These are phyloP conservation scores for Boletus tomentosulus DNA, from an alignment of 768 basidiomycete species.

Conservation along the genomic window DNA sequence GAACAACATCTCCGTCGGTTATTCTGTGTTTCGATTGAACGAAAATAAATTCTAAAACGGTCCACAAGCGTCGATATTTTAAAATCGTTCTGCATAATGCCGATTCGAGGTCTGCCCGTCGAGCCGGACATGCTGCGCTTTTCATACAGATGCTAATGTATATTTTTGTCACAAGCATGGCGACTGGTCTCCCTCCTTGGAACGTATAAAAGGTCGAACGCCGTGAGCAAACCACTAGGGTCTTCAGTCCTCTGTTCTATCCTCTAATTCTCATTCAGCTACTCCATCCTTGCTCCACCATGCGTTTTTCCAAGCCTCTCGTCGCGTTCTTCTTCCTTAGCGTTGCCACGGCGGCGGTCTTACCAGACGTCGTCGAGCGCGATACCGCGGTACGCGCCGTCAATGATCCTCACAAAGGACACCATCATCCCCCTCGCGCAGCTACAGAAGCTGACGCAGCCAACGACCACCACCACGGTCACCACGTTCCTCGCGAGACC, in stretches of 20 bases:
- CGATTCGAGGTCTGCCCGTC: background rate
- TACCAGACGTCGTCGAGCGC: background rate
- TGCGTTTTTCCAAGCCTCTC: conserved; percentile 4
- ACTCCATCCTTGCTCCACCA: background rate
- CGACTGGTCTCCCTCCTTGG: background rate
- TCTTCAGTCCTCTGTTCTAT: background rate
- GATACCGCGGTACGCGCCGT: background rate
- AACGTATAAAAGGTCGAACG: background rate
- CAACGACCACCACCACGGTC: background rate
- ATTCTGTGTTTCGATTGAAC: background rate
- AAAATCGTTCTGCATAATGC: background rate
- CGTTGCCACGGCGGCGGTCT: background rate
- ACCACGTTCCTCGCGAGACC: background rate
- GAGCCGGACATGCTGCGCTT: background rate
- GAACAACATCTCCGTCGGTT: background rate
- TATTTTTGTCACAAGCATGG: background rate
- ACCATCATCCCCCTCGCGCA: background rate
- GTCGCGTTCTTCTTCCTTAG: conserved; percentile 1
- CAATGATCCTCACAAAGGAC: background rate
- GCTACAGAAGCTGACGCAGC: background rate
- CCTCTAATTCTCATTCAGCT: background rate
- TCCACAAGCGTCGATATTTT: background rate
- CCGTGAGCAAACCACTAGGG: background rate
- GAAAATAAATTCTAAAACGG: background rate
- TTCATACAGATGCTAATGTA: background rate